phyloP scores from a whole-genome alignment of 2,329 filamentous ascomycete species.

The Pseudogymnoascus sp. region DNA sequence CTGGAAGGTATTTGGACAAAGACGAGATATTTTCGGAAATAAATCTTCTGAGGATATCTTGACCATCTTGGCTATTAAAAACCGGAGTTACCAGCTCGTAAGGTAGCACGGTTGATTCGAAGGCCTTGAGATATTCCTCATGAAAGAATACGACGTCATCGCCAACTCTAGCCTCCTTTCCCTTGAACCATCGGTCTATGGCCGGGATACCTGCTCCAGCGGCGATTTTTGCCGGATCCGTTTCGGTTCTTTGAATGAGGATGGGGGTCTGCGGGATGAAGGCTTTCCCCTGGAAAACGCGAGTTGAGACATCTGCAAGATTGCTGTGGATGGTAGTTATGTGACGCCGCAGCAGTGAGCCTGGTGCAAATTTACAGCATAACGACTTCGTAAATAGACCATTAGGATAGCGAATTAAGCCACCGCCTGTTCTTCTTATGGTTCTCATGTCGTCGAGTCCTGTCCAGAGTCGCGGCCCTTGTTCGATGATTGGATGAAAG shows the following conservation, averaged over 20 bases:
- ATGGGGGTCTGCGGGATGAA: slow-evolving; percentile 45
- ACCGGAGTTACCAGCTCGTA: slow-evolving; percentile 42
- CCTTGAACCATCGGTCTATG: slow-evolving; percentile 49
- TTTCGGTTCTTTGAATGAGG: slow-evolving; percentile 33
- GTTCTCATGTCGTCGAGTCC: neutral
- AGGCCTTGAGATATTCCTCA: slow-evolving; percentile 30
- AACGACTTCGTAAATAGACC: neutral
- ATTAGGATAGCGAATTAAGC: neutral
- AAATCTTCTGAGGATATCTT: neutral
- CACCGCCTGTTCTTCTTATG: neutral
- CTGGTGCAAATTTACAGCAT: neutral
- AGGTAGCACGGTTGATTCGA: slow-evolving; percentile 42
- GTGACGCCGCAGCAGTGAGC: neutral
- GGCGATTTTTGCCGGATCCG: slow-evolving; percentile 13
- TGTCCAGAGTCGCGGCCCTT: neutral
- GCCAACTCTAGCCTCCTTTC: neutral
- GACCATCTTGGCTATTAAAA: neutral
- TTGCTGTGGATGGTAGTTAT: slow-evolving; percentile 9
- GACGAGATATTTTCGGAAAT: neutral
- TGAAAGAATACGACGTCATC: slow-evolving; percentile 2
- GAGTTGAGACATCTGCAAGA: slow-evolving; percentile 25
- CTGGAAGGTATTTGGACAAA: slow-evolving; percentile 9
- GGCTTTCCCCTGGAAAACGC: slow-evolving; percentile 43
- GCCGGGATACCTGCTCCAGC: slow-evolving; percentile 42
- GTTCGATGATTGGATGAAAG: neutral